Conservation (phyloP, 2,329 filamentous ascomycete species). For the Atkinsonella texensis region DNA sequence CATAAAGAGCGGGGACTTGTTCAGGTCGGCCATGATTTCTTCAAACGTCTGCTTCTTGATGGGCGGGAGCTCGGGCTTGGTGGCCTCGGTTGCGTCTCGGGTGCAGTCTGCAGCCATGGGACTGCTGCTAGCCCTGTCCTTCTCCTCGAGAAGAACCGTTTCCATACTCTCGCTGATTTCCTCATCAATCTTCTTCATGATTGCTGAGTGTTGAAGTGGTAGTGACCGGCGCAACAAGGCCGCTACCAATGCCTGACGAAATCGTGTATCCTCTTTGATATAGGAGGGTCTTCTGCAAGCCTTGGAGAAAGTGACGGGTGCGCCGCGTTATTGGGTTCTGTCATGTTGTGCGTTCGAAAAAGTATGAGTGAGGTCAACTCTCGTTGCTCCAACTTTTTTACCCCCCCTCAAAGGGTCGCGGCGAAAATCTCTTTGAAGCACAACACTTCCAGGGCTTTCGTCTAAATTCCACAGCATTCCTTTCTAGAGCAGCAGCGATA, state of each 20-base stretch:
- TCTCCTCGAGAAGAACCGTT: too few relatives aligned
- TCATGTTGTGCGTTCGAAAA: not conserved
- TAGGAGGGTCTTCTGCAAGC: not conserved
- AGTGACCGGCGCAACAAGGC: not conserved
- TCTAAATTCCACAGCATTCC: not conserved
- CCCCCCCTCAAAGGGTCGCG: constrained; percentile 4
- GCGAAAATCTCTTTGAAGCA: constrained; percentile 15
- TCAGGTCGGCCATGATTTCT: constrained; percentile 44
- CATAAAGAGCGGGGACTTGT: constrained; percentile 81
- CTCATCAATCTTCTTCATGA: constrained; percentile 25
- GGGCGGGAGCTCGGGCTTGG: constrained; percentile 35
- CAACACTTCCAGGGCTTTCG: not conserved
- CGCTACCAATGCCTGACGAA: not conserved
- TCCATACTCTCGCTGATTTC: constrained; percentile 23
- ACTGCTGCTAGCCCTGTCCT: not conserved
- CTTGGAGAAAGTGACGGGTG: too few relatives aligned
- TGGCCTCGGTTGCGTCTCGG: constrained; percentile 11
- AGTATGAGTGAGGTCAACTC: constrained; percentile 4
- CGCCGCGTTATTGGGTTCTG: not conserved
- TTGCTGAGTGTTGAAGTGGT: not conserved
- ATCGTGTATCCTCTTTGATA: not conserved
- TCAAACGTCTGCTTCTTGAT: constrained; percentile 36
- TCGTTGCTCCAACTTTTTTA: constrained; percentile 14
- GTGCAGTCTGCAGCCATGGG: not conserved
- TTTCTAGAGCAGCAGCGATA: too few relatives aligned